A percentile compares a stretch with the other conserved stretches of the same genome.
These are phyloP conservation scores for Pythium volutum DNA, from an alignment of 352 stramenopile genomes.

Conservation along the genomic window DNA sequence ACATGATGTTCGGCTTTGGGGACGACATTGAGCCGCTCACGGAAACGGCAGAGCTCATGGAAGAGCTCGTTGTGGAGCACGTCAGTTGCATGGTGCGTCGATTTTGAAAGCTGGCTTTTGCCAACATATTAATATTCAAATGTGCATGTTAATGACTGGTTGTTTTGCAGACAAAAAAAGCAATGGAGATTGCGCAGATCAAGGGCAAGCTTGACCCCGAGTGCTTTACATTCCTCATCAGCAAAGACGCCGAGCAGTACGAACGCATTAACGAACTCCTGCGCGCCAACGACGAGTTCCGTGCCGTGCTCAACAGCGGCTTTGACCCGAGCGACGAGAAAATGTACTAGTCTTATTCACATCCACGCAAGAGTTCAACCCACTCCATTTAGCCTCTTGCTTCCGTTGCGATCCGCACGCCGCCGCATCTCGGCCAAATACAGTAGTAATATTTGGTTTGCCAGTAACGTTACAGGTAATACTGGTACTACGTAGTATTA, in stretches of 20 bases:
- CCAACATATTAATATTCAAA: background rate
- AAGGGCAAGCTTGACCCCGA: constrained; percentile 86
- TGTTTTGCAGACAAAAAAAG: constrained; percentile 71
- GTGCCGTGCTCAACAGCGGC: constrained; percentile 81
- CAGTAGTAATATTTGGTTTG: background rate
- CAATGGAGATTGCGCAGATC: constrained; percentile 73
- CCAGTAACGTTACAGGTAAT: too few relatives aligned
- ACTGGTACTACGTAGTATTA: too few relatives aligned
- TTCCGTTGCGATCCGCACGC: background rate
- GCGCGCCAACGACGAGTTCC: constrained; percentile 84
- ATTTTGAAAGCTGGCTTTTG: background rate
- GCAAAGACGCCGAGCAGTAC: constrained; percentile 80
- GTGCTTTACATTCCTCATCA: constrained; percentile 89
- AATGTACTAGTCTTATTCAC: constrained; percentile 49
- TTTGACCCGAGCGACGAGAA: constrained; percentile 89
- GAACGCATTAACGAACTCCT: constrained; percentile 80
- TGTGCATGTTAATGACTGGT: background rate
- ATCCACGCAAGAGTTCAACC: background rate
- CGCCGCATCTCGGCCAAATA: background rate
- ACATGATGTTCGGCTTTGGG: constrained; percentile 89
- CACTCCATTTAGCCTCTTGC: background rate
- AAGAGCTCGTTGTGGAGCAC: constrained; percentile 84
- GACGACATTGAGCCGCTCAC: constrained; percentile 66
- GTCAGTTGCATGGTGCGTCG: constrained; percentile 73
- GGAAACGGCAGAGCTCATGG: constrained; percentile 81